Evolutionary conservation across 192 early-diverging fungal genomes (phyloP).

Genomic region (Coemansia sp.): DNA sequence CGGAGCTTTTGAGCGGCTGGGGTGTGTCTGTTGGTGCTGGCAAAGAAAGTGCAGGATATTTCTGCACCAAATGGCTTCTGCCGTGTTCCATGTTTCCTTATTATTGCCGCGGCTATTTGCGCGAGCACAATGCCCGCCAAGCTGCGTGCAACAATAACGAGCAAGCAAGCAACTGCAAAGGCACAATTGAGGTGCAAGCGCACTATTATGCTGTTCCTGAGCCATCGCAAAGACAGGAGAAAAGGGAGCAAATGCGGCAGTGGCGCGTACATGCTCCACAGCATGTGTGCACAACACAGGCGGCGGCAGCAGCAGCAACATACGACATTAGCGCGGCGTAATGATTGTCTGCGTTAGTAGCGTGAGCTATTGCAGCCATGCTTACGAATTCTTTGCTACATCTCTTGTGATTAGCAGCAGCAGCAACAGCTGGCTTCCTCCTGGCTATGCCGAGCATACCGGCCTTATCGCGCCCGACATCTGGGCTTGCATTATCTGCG

Average conservation of each 20-base stretch:
- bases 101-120: conserved; percentile 13
- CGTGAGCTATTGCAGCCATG: conserved; percentile 5
- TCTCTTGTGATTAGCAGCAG: neutral
- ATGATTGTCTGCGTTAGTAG: neutral
- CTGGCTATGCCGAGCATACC: neutral
- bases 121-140: neutral
- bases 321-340: neutral
- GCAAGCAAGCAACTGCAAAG: conserved; percentile 12
- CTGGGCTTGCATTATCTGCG: conserved; percentile 3
- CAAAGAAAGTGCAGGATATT: neutral
- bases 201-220: conserved; percentile 5
- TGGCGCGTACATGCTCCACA: conserved; percentile 9
- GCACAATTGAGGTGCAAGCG: neutral
- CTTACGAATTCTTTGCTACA: neutral
- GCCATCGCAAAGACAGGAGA: neutral
- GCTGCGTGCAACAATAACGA: neutral
- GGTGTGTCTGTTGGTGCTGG: neutral
- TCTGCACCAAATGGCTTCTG: neutral
- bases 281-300: conserved; percentile 1
- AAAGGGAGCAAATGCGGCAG: conserved; percentile 1
- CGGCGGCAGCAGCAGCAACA: neutral
- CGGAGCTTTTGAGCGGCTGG: conserved; percentile 10
- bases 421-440: neutral
- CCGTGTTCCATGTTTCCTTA: conserved; percentile 1
- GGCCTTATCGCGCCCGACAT: neutral